Percentiles rank a stretch among this genome's conserved stretches.
These are phyloP conservation scores for Fusarium virguliforme DNA, from an alignment of 2,329 filamentous ascomycete species.

Conservation along the genomic window DNA sequence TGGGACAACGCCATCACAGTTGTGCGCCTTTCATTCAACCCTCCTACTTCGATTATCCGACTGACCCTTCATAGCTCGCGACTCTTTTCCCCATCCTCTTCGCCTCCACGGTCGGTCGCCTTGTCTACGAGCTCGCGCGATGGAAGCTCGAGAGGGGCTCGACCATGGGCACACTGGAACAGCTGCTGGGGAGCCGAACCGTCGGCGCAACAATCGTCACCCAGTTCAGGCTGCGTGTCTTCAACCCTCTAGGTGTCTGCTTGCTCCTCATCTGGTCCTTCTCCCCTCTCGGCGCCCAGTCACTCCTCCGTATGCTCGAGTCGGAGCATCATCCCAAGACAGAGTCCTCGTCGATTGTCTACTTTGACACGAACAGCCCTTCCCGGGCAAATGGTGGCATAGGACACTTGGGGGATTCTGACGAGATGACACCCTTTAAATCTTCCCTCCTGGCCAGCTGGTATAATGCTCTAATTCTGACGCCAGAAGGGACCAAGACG, in stretches of 20 bases:
- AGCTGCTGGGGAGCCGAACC: not conserved
- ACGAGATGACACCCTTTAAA: not conserved
- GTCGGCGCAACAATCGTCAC: not conserved
- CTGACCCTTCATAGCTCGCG: not conserved
- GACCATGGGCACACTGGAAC: not conserved
- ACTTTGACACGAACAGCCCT: not conserved
- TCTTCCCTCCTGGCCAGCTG: not conserved
- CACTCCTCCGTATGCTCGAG: not conserved
- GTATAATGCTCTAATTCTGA: not conserved
- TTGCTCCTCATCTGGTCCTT: not conserved
- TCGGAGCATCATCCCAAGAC: not conserved
- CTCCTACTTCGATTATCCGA: accelerated
- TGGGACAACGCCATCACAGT: not conserved
- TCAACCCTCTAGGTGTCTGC: not conserved
- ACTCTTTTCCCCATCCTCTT: not conserved
- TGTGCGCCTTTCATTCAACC: not conserved
- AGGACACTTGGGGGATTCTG: not conserved
- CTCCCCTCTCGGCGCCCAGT: not conserved
- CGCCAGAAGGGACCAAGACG: not conserved
- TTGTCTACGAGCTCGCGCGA: not conserved
- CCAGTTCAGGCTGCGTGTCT: not conserved
- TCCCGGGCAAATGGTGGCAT: not conserved
- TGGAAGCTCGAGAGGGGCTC: not conserved
- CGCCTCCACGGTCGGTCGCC: not conserved
- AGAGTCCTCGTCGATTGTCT: not conserved